These are phyloP conservation scores for Penicillium goetzii DNA, from an alignment of 495 filamentous ascomycete genomes.

Conservation along the genomic window DNA sequence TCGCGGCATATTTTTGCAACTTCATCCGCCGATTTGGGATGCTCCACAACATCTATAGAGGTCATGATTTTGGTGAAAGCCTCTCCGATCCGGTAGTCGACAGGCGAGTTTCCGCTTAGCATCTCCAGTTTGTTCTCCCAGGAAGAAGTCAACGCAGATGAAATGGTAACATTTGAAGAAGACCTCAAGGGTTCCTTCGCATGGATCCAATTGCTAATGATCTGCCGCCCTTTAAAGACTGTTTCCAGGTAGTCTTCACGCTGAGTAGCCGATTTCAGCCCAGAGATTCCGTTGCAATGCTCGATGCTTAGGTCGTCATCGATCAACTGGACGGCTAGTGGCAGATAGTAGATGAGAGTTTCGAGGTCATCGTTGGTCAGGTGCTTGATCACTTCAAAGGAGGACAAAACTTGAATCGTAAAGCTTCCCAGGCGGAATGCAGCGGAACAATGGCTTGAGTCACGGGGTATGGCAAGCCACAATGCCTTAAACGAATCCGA, in stretches of 20 bases:
- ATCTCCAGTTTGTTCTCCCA: constrained; percentile 44
- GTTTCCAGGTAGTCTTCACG: constrained; percentile 65
- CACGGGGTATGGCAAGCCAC: constrained; percentile 50
- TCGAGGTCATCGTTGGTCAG: constrained; percentile 39
- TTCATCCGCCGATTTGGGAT: constrained; percentile 37
- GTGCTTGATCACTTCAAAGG: constrained; percentile 30
- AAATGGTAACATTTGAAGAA: constrained; percentile 22
- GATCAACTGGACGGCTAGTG: constrained; percentile 60
- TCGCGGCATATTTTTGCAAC: constrained; percentile 42
- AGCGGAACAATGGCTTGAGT: constrained; percentile 68
- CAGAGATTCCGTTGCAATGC: constrained; percentile 60
- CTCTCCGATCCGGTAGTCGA: constrained; percentile 45
- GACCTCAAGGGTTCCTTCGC: constrained; percentile 24
- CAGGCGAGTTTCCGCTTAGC: constrained; percentile 36
- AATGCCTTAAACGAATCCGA: constrained; percentile 31
- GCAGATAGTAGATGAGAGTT: constrained; percentile 51
- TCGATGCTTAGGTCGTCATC: constrained; percentile 66
- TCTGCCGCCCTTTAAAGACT: constrained; percentile 56
- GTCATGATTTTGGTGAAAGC: constrained; percentile 48
- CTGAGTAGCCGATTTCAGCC: constrained; percentile 47
- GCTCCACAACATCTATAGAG: constrained; percentile 29
- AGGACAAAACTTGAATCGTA: constrained; percentile 57
- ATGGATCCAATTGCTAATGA: constrained; percentile 55
- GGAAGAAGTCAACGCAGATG: constrained; percentile 33
- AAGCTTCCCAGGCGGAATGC: constrained; percentile 76